Percentiles rank a stretch among this genome's conserved stretches.
Conservation (phyloP, 1,139 yeast genomes). For the Hansenula sp. region DNA sequence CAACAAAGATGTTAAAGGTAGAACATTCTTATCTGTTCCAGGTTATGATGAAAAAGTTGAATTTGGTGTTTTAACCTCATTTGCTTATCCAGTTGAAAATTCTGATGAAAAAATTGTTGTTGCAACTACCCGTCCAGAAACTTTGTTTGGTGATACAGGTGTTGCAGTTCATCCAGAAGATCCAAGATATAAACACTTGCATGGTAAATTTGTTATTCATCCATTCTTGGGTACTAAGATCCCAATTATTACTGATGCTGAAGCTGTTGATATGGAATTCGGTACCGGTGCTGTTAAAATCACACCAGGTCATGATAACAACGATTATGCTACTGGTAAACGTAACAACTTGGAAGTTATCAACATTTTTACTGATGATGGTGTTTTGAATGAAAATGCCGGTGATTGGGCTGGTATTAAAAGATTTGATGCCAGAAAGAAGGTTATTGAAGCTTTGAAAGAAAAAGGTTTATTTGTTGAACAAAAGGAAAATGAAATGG, state of each 20-base stretch:
- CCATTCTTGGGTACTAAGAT: conserved; percentile 84
- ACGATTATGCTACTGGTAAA: conserved; percentile 95
- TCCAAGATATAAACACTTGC: conserved; percentile 86
- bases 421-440: conserved; percentile 90
- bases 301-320: conserved; percentile 97
- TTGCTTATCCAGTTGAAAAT: conserved; percentile 83
- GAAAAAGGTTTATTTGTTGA: conserved; percentile 72
- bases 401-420: conserved; percentile 91
- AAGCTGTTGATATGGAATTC: conserved; percentile 97
- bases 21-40: conserved; percentile 79
- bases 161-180: conserved; percentile 97
- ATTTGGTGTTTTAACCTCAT: conserved; percentile 93
- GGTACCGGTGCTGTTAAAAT: conserved; percentile 99
- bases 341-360: conserved; percentile 86
- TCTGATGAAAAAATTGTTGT: conserved; percentile 88
- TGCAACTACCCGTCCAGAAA: conserved; percentile 99
- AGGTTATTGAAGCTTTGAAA: conserved; percentile 78
- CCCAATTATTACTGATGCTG: conserved; percentile 85
- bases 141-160: conserved; percentile 96
- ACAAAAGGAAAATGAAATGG: conserved; percentile 93
- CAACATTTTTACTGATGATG: conserved; percentile 90
- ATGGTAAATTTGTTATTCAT: conserved; percentile 87
- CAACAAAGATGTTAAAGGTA: conserved; percentile 81
- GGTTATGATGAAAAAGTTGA: conserved; percentile 88
- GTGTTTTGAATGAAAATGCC: conserved; percentile 84